Evolutionary conservation across 805 yeast species (phyloP).

Genomic region (Isabelozyma rhagii): DNA sequence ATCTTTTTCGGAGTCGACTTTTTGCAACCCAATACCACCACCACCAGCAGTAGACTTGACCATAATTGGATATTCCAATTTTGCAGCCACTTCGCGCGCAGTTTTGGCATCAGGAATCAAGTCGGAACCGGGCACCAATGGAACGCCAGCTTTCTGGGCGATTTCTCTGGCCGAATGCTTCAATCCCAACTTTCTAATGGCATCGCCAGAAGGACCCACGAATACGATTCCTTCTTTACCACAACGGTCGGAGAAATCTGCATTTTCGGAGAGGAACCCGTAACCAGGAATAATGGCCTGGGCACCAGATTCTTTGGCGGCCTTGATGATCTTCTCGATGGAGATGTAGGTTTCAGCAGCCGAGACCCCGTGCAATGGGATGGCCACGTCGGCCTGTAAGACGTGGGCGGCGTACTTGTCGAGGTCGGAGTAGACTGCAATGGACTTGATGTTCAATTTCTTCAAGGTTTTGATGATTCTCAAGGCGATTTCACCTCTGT

Average conservation of each 20-base stretch:
- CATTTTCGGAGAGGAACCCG: slow-evolving; percentile 94
- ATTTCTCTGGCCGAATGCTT: slow-evolving; percentile 97
- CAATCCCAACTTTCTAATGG: slow-evolving; percentile 85
- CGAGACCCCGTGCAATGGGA: slow-evolving; percentile 74
- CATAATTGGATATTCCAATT: slow-evolving; percentile 87
- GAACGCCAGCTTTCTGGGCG: slow-evolving; percentile 89
- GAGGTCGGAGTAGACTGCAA: slow-evolving; percentile 88
- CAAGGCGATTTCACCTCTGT: slow-evolving; percentile 97
- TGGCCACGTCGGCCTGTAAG: slow-evolving; percentile 72
- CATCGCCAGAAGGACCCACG: slow-evolving; percentile 96
- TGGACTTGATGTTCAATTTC: slow-evolving; percentile 70
- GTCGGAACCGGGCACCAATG: slow-evolving; percentile 96
- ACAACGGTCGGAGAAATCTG: slow-evolving; percentile 91
- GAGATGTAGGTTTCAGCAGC: slow-evolving; percentile 91
- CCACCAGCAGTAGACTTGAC: slow-evolving; percentile 98
- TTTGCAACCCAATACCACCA: slow-evolving; percentile 97
- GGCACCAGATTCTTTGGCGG: slow-evolving; percentile 80
- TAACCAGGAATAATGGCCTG: slow-evolving; percentile 98
- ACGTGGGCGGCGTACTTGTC: slow-evolving; percentile 91
- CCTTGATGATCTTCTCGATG: slow-evolving; percentile 78
- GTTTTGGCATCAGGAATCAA: slow-evolving; percentile 68
- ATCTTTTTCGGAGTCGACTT: slow-evolving; percentile 80
- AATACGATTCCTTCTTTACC: slow-evolving; percentile 79
- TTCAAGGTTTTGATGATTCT: slow-evolving; percentile 87
- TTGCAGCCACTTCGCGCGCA: slow-evolving; percentile 71